phyloP scores from a whole-genome alignment of 805 yeast species.

The Clavispora vitiphila region DNA sequence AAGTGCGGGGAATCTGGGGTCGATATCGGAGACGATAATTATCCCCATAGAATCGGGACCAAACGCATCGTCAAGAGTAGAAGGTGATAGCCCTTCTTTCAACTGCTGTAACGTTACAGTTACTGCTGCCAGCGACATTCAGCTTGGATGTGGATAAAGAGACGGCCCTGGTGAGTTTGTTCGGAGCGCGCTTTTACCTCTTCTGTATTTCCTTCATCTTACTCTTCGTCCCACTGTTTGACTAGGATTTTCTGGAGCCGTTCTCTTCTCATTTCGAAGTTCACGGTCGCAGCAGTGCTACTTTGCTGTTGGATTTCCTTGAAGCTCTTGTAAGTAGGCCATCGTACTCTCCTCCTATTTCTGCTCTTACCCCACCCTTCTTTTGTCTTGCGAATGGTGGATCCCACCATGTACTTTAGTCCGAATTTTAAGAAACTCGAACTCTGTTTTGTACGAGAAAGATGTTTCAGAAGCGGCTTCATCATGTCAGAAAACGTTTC shows the following conservation, averaged over 20 bases:
- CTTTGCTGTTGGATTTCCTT: not conserved
- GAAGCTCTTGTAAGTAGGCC: not conserved
- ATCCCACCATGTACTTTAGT: not conserved
- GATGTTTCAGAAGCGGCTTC: not conserved
- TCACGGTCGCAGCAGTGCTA: not conserved
- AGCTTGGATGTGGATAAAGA: not conserved
- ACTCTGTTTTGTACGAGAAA: not conserved
- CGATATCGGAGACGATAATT: slow-evolving; percentile 42
- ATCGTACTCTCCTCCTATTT: not conserved
- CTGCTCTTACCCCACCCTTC: not conserved
- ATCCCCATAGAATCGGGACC: slow-evolving; percentile 55
- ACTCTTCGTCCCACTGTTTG: not conserved
- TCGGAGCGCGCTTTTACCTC: too few species aligned
- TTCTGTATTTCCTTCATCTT: not conserved
- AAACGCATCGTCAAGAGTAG: slow-evolving; percentile 40
- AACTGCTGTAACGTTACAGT: slow-evolving; percentile 27
- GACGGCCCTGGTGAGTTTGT: not conserved
- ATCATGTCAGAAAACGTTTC: slow-evolving; percentile 3
- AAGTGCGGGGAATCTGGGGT: slow-evolving; percentile 31
- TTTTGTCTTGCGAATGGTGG: not conserved
- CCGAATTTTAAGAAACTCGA: not conserved
- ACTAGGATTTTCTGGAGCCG: not conserved
- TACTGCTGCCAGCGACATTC: slow-evolving; percentile 18
- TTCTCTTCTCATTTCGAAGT: not conserved
- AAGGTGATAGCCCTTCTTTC: slow-evolving; percentile 24